A percentile compares a stretch with the other conserved stretches of the same genome.
These are phyloP conservation scores for Saccharomycopsis sp. DNA, from an alignment of 805 yeast species.

Conservation along the genomic window DNA sequence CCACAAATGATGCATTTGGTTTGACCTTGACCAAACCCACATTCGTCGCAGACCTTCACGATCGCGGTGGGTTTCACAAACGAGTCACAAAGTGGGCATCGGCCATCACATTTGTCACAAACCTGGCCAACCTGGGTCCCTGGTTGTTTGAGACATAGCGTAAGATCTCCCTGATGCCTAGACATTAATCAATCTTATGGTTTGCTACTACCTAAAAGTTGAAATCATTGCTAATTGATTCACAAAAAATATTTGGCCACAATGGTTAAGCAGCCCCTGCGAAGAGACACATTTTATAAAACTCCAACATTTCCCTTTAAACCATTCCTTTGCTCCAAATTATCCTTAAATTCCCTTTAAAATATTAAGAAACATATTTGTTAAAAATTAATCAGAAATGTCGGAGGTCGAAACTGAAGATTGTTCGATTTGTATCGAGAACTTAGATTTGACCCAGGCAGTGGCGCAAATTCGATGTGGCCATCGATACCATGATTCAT, in stretches of 20 bases:
- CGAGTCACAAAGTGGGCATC: conserved; percentile 86
- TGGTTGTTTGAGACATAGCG: conserved; percentile 77
- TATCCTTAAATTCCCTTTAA: no score
- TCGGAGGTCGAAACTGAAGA: conserved; percentile 20
- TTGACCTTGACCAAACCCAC: conserved; percentile 60
- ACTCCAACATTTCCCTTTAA: background rate
- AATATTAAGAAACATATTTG: no score
- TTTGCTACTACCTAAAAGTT: no score
- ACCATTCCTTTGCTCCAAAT: background rate
- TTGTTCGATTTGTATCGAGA: conserved; percentile 58
- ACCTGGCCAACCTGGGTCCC: conserved; percentile 62
- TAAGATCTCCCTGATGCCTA: conserved; percentile 77
- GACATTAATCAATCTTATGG: conserved; percentile 61
- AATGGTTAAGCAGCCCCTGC: background rate
- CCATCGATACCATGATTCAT: conserved; percentile 46
- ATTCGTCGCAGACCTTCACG: conserved; percentile 75
- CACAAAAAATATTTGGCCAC: no score
- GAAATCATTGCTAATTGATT: no score
- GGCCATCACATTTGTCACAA: conserved; percentile 83
- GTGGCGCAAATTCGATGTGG: conserved; percentile 39
- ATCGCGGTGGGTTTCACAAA: conserved; percentile 57
- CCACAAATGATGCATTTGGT: conserved; percentile 77
- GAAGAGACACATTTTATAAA: background rate
- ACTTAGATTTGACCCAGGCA: conserved; percentile 15
- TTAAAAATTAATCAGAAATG: no score